Evolutionary conservation across 2,329 filamentous ascomycete species (phyloP).

Genomic region (Lecanosticta acicola): DNA sequence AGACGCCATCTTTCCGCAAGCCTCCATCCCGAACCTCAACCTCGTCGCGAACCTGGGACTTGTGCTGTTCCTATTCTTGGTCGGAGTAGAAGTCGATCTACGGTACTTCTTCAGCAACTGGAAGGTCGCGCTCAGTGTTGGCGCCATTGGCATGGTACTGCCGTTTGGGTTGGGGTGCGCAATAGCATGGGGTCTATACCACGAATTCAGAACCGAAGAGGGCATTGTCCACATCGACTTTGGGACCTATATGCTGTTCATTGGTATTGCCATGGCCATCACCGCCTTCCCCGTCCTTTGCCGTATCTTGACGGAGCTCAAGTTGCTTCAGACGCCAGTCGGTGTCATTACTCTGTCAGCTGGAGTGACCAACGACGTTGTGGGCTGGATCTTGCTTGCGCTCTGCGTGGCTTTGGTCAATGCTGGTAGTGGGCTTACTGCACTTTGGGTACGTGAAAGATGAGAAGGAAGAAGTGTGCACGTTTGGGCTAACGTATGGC

Average conservation of each 20-base stretch:
- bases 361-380: slow-evolving; percentile 87
- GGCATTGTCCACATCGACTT: slow-evolving; percentile 55
- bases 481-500: slow-evolving; percentile 64
- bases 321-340: slow-evolving; percentile 74
- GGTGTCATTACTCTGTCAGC: slow-evolving; percentile 85
- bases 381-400: slow-evolving; percentile 85
- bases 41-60: slow-evolving; percentile 79
- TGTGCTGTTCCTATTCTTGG: slow-evolving; percentile 79
- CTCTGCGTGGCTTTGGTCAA: slow-evolving; percentile 93
- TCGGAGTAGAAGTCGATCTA: slow-evolving; percentile 81
- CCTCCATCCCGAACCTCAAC: slow-evolving; percentile 67
- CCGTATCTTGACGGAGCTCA: slow-evolving; percentile 85
- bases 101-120: slow-evolving; percentile 73
- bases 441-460: too few relatives aligned
- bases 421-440: slow-evolving; percentile 72
- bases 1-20: slow-evolving; percentile 67
- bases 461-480: slow-evolving; percentile 33
- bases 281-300: slow-evolving; percentile 88
- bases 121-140: slow-evolving; percentile 71
- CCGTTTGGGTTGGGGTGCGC: slow-evolving; percentile 78
- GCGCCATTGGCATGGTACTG: slow-evolving; percentile 70
- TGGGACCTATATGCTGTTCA: slow-evolving; percentile 66
- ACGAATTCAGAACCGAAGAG: slow-evolving; percentile 60
- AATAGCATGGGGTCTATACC: slow-evolving; percentile 74
- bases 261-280: slow-evolving; percentile 89